Conservation (phyloP, 768 basidiomycete genomes). For the Rhizopogon vinicolor region DNA sequence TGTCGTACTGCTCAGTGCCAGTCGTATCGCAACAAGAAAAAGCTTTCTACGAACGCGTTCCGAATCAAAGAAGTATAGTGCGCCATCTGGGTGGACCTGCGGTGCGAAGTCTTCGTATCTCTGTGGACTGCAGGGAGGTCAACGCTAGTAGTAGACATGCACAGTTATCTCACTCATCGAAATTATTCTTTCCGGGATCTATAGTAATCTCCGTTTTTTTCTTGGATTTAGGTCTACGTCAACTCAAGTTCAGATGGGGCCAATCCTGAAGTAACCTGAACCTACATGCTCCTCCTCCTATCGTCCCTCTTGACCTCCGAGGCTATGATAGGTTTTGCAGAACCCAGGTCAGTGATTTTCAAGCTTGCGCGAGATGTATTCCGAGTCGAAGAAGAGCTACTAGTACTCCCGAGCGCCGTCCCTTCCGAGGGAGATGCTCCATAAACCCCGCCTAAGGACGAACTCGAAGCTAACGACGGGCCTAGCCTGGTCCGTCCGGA, state of each 20-base stretch:
- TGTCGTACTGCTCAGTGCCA: conserved; percentile 11
- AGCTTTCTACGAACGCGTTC: conserved; percentile 30
- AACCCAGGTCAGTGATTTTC: not conserved
- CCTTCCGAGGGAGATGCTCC: not conserved
- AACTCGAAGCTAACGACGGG: not conserved
- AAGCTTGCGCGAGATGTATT: not conserved
- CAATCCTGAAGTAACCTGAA: not conserved
- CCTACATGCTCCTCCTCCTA: not conserved
- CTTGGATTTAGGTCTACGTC: not conserved
- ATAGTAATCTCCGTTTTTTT: not conserved
- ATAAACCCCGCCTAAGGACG: not conserved
- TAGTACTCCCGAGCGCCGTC: not conserved
- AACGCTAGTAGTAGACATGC: not conserved
- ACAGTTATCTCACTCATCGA: not conserved
- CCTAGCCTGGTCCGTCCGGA: not conserved
- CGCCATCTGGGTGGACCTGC: conserved; percentile 49
- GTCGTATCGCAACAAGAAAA: not conserved
- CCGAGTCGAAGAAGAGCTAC: not conserved
- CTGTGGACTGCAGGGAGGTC: not conserved
- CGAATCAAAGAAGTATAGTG: conserved; percentile 38
- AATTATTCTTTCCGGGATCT: not conserved
- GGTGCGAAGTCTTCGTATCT: conserved; percentile 29
- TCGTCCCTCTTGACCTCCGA: conserved; percentile 2
- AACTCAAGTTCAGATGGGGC: not conserved
- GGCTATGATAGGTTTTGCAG: not conserved